Evolutionary conservation across 768 basidiomycete genomes (phyloP).

Genomic region (Tylopilus plumbeoviolaceoides): DNA sequence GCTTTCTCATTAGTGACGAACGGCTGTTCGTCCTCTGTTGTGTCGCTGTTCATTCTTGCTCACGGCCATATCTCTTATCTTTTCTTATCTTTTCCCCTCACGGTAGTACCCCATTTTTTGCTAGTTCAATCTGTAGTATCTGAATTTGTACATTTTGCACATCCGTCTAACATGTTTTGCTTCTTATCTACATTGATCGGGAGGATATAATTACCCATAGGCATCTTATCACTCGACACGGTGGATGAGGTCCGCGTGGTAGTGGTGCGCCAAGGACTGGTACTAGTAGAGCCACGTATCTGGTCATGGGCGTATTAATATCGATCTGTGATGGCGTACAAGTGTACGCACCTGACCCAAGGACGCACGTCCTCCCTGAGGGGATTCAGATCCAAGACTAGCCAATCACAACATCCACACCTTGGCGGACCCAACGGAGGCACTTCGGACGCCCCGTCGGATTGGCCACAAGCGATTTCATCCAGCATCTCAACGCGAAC

Average conservation of each 20-base stretch:
- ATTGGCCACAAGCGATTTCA: no score
- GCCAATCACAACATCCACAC: no score
- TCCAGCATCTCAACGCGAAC: no score
- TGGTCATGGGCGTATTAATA: background rate
- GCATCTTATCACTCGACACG: background rate
- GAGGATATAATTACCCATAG: background rate
- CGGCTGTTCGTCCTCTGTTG: background rate
- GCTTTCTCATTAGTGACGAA: background rate
- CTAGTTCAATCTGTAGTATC: slow-evolving; percentile 4
- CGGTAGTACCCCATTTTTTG: background rate
- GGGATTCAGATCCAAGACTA: no score
- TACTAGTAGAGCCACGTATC: background rate
- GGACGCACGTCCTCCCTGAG: no score
- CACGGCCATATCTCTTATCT: background rate
- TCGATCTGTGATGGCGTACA: background rate
- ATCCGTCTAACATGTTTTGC: background rate
- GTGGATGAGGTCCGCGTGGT: no score
- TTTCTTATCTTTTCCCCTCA: background rate
- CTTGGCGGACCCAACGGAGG: background rate
- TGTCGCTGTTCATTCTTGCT: background rate
- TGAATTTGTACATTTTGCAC: slow-evolving; percentile 2
- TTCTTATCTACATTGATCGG: background rate
- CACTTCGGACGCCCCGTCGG: no score
- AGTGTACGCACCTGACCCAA: no score
- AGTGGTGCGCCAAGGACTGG: background rate